A percentile compares a stretch with the other conserved stretches of the same genome.
phyloP scores from a whole-genome alignment of 2,329 filamentous ascomycete genomes.

The Neocatenulostroma microsporum region DNA sequence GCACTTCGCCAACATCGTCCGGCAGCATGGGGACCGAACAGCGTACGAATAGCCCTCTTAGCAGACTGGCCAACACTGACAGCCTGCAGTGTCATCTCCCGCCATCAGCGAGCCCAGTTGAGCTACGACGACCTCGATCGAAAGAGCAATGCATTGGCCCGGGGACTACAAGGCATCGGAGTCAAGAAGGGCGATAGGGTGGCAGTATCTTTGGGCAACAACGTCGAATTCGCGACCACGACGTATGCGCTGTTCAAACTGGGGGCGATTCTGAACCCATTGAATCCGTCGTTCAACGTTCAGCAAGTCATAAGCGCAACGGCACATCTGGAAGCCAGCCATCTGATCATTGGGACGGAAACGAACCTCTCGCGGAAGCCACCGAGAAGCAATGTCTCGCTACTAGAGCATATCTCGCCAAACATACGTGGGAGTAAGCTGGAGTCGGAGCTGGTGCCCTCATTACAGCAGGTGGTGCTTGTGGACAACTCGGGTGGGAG shows the following conservation, averaged over 20 bases:
- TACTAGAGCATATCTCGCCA: constrained; percentile 42
- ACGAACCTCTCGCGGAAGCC: constrained; percentile 67
- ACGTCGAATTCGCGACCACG: constrained; percentile 70
- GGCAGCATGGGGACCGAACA: constrained; percentile 54
- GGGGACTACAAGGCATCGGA: constrained; percentile 59
- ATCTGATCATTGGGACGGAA: constrained; percentile 78
- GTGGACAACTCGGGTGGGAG: constrained; percentile 66
- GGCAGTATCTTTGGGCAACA: constrained; percentile 79
- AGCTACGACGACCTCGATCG: constrained; percentile 70
- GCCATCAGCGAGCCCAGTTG: constrained; percentile 55
- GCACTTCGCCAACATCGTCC: constrained; percentile 62
- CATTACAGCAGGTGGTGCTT: constrained; percentile 62
- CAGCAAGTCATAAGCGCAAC: constrained; percentile 71
- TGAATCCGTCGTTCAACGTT: constrained; percentile 84
- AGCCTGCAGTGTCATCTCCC: constrained; percentile 53
- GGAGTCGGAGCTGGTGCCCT: constrained; percentile 55
- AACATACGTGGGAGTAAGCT: constrained; percentile 29
- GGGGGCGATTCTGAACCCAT: constrained; percentile 82
- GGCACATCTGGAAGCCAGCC: constrained; percentile 61
- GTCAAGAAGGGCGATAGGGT: constrained; percentile 78
- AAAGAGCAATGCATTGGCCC: constrained; percentile 67
- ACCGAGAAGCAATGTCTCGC: constrained; percentile 51
- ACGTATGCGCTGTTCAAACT: constrained; percentile 91
- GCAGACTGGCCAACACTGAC: no score
- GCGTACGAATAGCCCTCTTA: constrained; percentile 40